phyloP scores from a whole-genome alignment of 441 rosid species.

The Adansonia gregorii region DNA sequence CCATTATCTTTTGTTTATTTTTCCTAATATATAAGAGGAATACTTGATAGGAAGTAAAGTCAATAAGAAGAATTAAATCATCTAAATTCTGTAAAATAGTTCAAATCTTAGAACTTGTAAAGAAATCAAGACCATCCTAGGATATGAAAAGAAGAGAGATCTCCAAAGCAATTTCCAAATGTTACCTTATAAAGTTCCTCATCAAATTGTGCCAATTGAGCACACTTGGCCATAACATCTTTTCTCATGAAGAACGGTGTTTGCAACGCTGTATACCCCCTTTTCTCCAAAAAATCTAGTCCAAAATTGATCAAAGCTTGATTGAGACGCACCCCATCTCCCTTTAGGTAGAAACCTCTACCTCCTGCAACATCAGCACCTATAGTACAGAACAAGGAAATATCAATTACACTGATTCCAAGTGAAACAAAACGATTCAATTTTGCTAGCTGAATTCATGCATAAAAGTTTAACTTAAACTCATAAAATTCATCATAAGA shows the following conservation, averaged over 20 bases:
- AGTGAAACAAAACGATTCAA: background rate
- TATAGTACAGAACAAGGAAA: slow-evolving; percentile 31
- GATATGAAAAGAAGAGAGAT: background rate
- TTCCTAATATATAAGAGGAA: background rate
- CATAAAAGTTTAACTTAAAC: background rate
- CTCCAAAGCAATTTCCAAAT: background rate
- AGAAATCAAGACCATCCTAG: background rate
- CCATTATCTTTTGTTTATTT: background rate
- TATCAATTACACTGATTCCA: background rate
- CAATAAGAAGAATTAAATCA: background rate
- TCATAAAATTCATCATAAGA: background rate
- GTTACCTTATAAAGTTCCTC: slow-evolving; percentile 92
- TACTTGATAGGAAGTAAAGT: background rate
- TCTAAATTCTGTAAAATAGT: background rate
- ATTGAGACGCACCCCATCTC: slow-evolving; percentile 80
- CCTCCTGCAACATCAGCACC: slow-evolving; percentile 95
- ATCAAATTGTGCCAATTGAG: slow-evolving; percentile 89
- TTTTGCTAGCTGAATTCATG: background rate
- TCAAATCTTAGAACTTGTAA: background rate
- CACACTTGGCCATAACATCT: slow-evolving; percentile 94
- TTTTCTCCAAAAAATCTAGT: slow-evolving; percentile 69
- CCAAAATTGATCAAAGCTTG: slow-evolving; percentile 90
- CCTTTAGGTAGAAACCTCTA: slow-evolving; percentile 85
- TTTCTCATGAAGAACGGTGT: slow-evolving; percentile 93
- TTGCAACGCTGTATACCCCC: slow-evolving; percentile 66